phyloP scores from a whole-genome alignment of 768 basidiomycete species.

The Dentipellis sp. region DNA sequence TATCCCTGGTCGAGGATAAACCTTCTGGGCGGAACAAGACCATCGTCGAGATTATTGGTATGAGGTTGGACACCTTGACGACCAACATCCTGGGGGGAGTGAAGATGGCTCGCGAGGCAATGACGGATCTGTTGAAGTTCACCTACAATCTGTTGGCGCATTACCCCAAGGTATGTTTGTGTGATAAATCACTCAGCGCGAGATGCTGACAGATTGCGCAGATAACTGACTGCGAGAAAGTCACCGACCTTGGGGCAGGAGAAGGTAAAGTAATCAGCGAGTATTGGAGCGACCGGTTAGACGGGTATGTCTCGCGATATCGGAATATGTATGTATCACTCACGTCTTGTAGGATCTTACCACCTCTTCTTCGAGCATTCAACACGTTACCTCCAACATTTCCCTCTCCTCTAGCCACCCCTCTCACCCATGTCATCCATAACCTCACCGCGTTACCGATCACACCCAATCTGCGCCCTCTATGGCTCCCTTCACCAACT shows the following conservation, averaged over 20 bases:
- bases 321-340: not conserved
- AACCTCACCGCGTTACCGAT: conserved; percentile 74
- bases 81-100: conserved; percentile 38
- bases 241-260: conserved; percentile 4
- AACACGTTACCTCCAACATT: conserved; percentile 53
- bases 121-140: conserved; percentile 78
- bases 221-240: conserved; percentile 11
- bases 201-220: not conserved
- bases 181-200: not conserved
- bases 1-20: conserved; percentile 57
- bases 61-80: conserved; percentile 52
- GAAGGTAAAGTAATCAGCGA: conserved; percentile 55
- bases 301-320: conserved; percentile 40
- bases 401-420: conserved; percentile 56
- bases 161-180: conserved; percentile 62
- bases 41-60: conserved; percentile 52
- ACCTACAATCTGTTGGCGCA: conserved; percentile 73
- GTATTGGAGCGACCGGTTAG: conserved; percentile 64
- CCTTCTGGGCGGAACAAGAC: conserved; percentile 35
- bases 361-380: conserved; percentile 64
- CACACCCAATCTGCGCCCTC: conserved; percentile 37
- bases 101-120: conserved; percentile 58
- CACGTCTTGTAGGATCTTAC: conserved; percentile 32
- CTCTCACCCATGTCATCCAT: conserved; percentile 76
- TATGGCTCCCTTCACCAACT: conserved; percentile 50